Percentiles rank a stretch among this genome's conserved stretches.
Conservation (phyloP, 345 rosid species). For the Abelmoschus esculentus region DNA sequence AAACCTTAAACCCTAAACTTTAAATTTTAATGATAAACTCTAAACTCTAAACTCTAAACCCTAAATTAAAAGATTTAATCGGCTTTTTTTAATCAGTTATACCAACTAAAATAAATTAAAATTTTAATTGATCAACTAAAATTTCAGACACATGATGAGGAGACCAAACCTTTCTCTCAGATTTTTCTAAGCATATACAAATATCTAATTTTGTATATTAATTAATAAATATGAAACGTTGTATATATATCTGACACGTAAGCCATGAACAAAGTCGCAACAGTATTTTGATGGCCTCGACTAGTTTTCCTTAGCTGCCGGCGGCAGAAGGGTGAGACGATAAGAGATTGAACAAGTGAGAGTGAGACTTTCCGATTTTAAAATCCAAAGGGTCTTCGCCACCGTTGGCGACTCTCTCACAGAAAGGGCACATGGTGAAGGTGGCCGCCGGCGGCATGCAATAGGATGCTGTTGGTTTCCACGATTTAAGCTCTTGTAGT, state of each 20-base stretch:
- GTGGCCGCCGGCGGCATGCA: slow-evolving; percentile 26
- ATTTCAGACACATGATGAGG: neutral
- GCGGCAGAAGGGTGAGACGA: slow-evolving; percentile 9
- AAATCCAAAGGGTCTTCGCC: neutral
- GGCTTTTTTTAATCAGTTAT: too few species aligned
- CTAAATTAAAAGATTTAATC: too few species aligned
- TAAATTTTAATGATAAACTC: too few species aligned
- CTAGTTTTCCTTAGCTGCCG: neutral
- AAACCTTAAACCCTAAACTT: too few species aligned
- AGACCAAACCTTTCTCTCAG: too few species aligned
- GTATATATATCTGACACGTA: too few species aligned
- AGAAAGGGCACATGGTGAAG: slow-evolving; percentile 28
- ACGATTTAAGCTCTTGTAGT: slow-evolving; percentile 33
- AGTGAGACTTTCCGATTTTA: neutral
- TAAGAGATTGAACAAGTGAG: slow-evolving; percentile 4
- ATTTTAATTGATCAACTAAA: neutral
- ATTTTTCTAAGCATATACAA: too few species aligned
- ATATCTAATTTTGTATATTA: too few species aligned
- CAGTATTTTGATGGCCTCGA: neutral
- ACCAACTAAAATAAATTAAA: too few species aligned
- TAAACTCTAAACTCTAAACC: too few species aligned
- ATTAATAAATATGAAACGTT: too few species aligned
- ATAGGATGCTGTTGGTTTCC: slow-evolving; percentile 10
- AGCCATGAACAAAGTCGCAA: too few species aligned
- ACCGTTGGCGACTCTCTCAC: slow-evolving; percentile 26